These are phyloP conservation scores for Dendrocalamus latiflorus DNA, from an alignment of 202 grass and related monocot species.

Conservation along the genomic window DNA sequence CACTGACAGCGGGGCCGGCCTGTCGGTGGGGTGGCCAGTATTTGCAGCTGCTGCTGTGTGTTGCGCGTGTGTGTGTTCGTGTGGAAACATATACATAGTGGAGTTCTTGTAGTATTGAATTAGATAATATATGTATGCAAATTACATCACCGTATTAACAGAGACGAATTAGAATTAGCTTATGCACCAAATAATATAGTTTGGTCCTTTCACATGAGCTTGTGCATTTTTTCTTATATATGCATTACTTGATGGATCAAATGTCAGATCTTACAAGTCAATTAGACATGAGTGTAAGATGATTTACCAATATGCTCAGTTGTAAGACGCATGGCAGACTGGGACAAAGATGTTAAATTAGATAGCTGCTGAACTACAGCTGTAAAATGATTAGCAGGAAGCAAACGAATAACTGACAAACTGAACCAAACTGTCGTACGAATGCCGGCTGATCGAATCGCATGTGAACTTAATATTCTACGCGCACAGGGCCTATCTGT, in stretches of 20 bases:
- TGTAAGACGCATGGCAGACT: neutral
- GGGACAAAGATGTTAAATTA: neutral
- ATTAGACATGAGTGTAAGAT: neutral
- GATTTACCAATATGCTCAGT: neutral
- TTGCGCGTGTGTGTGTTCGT: too few species aligned
- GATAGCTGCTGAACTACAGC: neutral
- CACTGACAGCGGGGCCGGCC: neutral
- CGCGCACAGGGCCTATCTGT: neutral
- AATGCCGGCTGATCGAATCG: neutral
- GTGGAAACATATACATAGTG: neutral
- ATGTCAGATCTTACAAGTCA: neutral
- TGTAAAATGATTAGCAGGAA: neutral
- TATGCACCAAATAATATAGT: neutral
- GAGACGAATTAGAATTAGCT: neutral
- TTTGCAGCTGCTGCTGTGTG: neutral
- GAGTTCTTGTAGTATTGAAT: neutral
- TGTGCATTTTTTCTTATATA: neutral
- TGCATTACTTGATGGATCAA: neutral
- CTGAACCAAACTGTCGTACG: neutral
- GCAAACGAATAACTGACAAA: neutral
- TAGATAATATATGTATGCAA: neutral
- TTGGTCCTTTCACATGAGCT: neutral
- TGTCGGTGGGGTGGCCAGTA: neutral
- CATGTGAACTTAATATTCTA: neutral
- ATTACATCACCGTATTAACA: neutral